Evolutionary conservation across 306 rosid genomes (phyloP).

Genomic region (Trifolium subterraneum): DNA sequence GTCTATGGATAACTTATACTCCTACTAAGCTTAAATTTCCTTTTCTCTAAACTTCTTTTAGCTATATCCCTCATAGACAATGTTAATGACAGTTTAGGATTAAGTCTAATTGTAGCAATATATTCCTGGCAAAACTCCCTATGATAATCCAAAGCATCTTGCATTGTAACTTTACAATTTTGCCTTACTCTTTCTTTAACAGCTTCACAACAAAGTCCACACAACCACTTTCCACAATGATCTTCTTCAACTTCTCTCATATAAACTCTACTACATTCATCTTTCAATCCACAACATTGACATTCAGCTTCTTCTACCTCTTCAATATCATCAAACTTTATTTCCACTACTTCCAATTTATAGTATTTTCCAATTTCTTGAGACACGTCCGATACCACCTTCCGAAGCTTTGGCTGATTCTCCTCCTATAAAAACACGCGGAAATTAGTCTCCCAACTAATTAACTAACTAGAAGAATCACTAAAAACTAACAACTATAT

Average conservation of each 20-base stretch:
- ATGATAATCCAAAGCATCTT: conserved; percentile 58
- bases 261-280: conserved; percentile 65
- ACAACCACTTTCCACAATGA: conserved; percentile 66
- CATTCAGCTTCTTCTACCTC: conserved; percentile 64
- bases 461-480: no score
- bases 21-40: conserved; percentile 51
- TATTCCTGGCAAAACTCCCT: conserved; percentile 58
- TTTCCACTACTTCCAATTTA: conserved; percentile 20
- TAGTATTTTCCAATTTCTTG: conserved; percentile 45
- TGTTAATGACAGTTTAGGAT: conserved; percentile 72
- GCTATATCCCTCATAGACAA: conserved; percentile 65
- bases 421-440: conserved; percentile 21
- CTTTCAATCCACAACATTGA: conserved; percentile 69
- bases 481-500: neutral
- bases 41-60: conserved; percentile 51
- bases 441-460: conserved; percentile 10
- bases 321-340: conserved; percentile 33
- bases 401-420: conserved; percentile 50
- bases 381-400: conserved; percentile 54
- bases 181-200: conserved; percentile 55
- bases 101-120: conserved; percentile 55
- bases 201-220: conserved; percentile 83
- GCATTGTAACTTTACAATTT: conserved; percentile 24
- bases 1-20: conserved; percentile 58
- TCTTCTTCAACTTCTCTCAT: conserved; percentile 47